These are phyloP conservation scores for Gonapodya prolifera DNA, from an alignment of 192 early-diverging fungal species.

Conservation along the genomic window DNA sequence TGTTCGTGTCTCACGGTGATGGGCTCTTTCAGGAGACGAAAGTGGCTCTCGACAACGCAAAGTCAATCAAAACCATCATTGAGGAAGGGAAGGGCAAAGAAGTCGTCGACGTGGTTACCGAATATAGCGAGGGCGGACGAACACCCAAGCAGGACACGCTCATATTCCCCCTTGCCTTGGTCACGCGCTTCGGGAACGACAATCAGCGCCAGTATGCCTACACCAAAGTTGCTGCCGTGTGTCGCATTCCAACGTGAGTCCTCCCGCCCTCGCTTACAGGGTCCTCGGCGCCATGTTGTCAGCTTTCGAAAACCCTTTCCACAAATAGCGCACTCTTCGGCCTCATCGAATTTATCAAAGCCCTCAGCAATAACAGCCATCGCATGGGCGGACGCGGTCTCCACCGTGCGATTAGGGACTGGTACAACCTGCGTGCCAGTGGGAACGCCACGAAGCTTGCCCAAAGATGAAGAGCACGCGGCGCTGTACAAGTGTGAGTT, in stretches of 20 bases:
- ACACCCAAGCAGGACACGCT: not conserved
- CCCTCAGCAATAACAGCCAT: too few relatives aligned
- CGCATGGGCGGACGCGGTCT: conserved; percentile 4
- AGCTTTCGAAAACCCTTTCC: too few relatives aligned
- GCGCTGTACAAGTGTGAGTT: not conserved
- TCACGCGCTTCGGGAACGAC: not conserved
- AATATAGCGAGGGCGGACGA: too few relatives aligned
- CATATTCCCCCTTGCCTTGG: not conserved
- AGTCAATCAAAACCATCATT: too few relatives aligned
- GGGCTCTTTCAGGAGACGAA: too few relatives aligned
- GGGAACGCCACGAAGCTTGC: conserved; percentile 6
- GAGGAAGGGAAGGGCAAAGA: too few relatives aligned
- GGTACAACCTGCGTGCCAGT: conserved; percentile 13
- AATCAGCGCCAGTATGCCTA: not conserved
- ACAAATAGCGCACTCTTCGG: not conserved
- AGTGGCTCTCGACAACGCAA: too few relatives aligned
- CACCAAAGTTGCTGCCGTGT: not conserved
- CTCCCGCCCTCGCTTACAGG: too few relatives aligned
- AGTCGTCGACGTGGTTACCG: too few relatives aligned
- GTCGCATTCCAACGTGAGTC: too few relatives aligned
- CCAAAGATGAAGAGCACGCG: not conserved
- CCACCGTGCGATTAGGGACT: conserved; percentile 3
- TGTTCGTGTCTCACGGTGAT: too few relatives aligned
- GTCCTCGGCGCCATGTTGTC: too few relatives aligned
- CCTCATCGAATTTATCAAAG: not conserved